Base-by-base conservation (phyloP, 257 asterid species). In the Leptodermis oblonga region DNA sequence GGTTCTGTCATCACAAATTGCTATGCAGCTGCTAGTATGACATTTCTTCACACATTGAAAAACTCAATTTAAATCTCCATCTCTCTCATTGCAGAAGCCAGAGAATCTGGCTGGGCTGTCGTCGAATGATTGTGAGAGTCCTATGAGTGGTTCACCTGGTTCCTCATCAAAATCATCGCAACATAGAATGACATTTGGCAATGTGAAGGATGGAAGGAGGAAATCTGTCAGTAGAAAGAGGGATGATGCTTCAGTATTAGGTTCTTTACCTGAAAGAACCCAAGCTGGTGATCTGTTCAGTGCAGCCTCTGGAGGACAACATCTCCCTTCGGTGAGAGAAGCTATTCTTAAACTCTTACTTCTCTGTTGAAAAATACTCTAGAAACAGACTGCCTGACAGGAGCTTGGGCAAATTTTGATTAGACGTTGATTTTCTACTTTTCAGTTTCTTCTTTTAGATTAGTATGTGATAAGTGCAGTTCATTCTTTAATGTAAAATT, bases 261-360 rank as follows among this genome's bases (percentile, higher is more conserved):
- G 78, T 80, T 84, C 81, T 53, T 72, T 83, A 81, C 72, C 85
- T 67, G 86, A 71, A 77, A 82, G 83, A 83, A 84, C 94, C 65
- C 95, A 90, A 78, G 97, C 97, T 30, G 97, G 97, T 42, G 93
- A 87, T 71, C 82, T 90, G 76, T 83, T 90, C 78, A 83, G 86
- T 71, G 88, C 87, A 74, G 87, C 89, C 63, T 76, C 58, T 72
- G 86, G 88, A 73, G 79, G 73, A 61, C 85, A 76, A 20, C 82
- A 74, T 73, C 89, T 86, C 68, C 95, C 88, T 22, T 81, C 77
- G 83, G 95, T 90, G 78, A 86, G 92, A 71, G 70, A 59, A 46
- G 31, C 59, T 74, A 30, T 58, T 25, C 14, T 73, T 65, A 60
- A 53, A 22, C 30, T 28, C 62, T 13, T 60, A n/a, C 45, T 53